These are phyloP conservation scores for Ceratocystis papillata DNA, from an alignment of 2,329 filamentous ascomycete species.

Conservation along the genomic window DNA sequence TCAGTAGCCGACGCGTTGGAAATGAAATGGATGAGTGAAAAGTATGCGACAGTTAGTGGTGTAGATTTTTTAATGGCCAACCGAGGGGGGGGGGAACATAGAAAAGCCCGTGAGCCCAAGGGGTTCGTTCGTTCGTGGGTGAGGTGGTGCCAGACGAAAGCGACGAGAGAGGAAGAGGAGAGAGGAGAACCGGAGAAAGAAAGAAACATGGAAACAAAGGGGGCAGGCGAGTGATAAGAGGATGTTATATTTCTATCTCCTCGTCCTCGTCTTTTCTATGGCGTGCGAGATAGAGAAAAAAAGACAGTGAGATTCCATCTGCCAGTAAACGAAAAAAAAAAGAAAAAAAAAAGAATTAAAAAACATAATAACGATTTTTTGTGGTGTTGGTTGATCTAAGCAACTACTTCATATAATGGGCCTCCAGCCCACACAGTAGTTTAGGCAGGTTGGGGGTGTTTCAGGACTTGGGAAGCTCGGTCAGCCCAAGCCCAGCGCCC, in stretches of 20 bases:
- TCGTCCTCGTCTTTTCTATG: no score
- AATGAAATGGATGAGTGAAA: background rate
- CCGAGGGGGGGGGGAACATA: background rate
- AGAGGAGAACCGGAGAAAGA: background rate
- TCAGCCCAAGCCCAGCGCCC: no score
- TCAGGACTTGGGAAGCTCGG: no score
- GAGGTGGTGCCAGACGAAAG: background rate
- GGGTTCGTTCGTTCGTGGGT: background rate
- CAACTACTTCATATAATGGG: background rate
- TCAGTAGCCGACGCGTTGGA: background rate
- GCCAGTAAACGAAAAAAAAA: constrained; percentile 1
- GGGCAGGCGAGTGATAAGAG: background rate
- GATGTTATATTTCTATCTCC: background rate
- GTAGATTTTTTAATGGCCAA: background rate
- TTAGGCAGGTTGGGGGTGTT: no score
- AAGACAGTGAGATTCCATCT: background rate
- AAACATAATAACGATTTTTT: background rate
- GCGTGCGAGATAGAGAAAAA: no score
- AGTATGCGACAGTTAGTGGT: background rate
- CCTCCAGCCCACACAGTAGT: background rate
- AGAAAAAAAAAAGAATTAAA: background rate
- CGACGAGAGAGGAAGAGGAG: background rate
- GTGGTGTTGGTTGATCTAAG: background rate
- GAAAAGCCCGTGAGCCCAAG: background rate
- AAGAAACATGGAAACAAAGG: background rate